A percentile compares a stretch with the other conserved stretches of the same genome.
Conservation (phyloP, 371 early-diverging fungal species). For the Coemansia sp. region DNA sequence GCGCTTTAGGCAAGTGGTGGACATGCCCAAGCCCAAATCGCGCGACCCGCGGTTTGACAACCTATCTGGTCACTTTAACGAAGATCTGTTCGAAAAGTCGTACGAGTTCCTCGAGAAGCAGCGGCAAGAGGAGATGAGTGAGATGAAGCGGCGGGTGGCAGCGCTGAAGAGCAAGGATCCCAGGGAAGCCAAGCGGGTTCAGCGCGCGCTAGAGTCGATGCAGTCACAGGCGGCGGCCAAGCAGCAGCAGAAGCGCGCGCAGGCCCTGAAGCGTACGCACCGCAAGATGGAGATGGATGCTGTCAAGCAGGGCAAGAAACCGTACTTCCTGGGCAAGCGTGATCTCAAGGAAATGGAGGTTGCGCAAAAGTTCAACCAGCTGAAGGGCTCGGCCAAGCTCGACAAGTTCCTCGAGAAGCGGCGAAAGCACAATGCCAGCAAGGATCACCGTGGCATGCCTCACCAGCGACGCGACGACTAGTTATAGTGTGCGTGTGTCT, state of each 20-base stretch:
- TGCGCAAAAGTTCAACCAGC: conserved; percentile 71
- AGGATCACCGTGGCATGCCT: conserved; percentile 60
- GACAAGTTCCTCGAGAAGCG: conserved; percentile 82
- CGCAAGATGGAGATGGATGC: conserved; percentile 76
- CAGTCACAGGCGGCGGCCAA: conserved; percentile 41
- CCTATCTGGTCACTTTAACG: conserved; percentile 78
- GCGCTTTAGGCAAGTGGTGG: conserved; percentile 75
- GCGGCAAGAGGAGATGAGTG: conserved; percentile 66
- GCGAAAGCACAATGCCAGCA: conserved; percentile 83
- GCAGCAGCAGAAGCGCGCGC: conserved; percentile 58
- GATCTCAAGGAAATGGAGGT: conserved; percentile 75
- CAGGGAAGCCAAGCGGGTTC: conserved; percentile 21
- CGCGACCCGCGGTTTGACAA: conserved; percentile 91
- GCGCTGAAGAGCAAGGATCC: conserved; percentile 58
- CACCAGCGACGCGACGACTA: conserved; percentile 44
- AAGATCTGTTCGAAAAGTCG: conserved; percentile 80
- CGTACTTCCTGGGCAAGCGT: conserved; percentile 86
- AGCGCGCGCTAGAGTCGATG: conserved; percentile 31
- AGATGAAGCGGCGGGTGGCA: conserved; percentile 61
- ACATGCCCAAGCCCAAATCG: conserved; percentile 57
- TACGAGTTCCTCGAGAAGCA: conserved; percentile 80
- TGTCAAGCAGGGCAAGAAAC: conserved; percentile 82
- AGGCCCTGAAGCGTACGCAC: conserved; percentile 68
- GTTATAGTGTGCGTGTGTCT: too few species aligned
- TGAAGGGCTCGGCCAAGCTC: conserved; percentile 65